Conservation (phyloP, 1,284 basidiomycete genomes). For the Papiliotrema nemorosa region DNA sequence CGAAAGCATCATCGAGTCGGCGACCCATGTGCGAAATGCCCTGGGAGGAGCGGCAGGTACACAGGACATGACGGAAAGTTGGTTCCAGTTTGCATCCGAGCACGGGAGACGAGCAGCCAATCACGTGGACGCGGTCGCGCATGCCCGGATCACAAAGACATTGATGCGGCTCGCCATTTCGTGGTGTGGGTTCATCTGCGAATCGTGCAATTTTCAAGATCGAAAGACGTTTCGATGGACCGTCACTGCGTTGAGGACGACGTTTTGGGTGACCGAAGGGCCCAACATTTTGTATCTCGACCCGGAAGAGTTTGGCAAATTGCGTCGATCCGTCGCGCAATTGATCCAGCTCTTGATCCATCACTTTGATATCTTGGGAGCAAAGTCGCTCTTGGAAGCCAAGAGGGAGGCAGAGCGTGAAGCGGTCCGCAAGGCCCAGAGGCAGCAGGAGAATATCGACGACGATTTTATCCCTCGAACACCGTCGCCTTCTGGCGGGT, state of each 20-base stretch:
- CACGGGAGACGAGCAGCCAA: slow-evolving; percentile 84
- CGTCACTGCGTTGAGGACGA: slow-evolving; percentile 92
- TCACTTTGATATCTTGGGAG: slow-evolving; percentile 97
- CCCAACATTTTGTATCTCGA: slow-evolving; percentile 88
- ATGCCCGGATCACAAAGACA: slow-evolving; percentile 73
- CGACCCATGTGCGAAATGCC: slow-evolving; percentile 71
- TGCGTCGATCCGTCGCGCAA: slow-evolving; percentile 87
- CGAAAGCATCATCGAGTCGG: slow-evolving; percentile 87
- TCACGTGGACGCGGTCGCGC: slow-evolving; percentile 71
- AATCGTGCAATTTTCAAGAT: slow-evolving; percentile 95
- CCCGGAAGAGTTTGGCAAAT: slow-evolving; percentile 79
- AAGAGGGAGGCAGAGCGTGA: slow-evolving; percentile 80
- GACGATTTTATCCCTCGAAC: slow-evolving; percentile 48
- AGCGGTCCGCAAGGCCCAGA: slow-evolving; percentile 63
- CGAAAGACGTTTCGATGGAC: slow-evolving; percentile 98
- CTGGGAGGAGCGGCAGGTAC: slow-evolving; percentile 61
- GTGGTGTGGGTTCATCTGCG: slow-evolving; percentile 98
- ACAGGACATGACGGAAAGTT: slow-evolving; percentile 89
- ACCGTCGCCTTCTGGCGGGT: slow-evolving; percentile 29
- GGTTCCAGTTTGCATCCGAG: slow-evolving; percentile 91
- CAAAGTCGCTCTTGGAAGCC: slow-evolving; percentile 82
- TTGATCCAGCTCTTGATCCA: slow-evolving; percentile 95
- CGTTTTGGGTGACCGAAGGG: slow-evolving; percentile 80
- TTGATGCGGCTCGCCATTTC: slow-evolving; percentile 86
- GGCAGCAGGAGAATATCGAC: slow-evolving; percentile 53